Base-by-base conservation (phyloP, 768 basidiomycete species). In the Pleurotus platypus region DNA sequence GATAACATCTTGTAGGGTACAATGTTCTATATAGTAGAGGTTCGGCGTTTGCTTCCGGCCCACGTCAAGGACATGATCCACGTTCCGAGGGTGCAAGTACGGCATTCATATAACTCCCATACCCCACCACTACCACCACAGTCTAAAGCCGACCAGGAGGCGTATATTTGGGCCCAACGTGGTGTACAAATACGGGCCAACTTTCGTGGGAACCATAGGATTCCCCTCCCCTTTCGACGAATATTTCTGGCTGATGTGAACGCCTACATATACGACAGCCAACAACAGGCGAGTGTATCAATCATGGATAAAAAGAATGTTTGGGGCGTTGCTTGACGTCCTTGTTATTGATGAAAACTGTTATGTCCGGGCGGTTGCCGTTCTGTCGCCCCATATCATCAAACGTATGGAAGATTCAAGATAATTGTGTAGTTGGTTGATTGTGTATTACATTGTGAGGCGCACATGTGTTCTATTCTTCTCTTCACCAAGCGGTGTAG, bases 11-110 rank as follows among this genome's bases (percentile, higher is more conserved):
- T 13, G 15, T 53, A 38, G 51, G 51, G 51, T 53, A 53, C 49
- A 53, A 39, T 30, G 51, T 39, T 39, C 39, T n/a, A 53, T 53
- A 39, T 15, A 40, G 22, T 26, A 45, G 16, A 4, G 9, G 15
- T 15, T 53, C 51, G 51, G 51, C 38, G 39, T 39, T 39, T 35
- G 8, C 37, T 26, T 30, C 51, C 37, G 51, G 51, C 18, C 39
- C 51, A 53, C 51, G 39, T 53, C 51, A 53, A 53, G 35, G 51
- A 16, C 4, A 18, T 26, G 22, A 27, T 20, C 51, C 51, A 53
- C 51, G 51, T 53, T 53, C 51, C 51, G 51, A 53, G 51, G 30
- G 51, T 39, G 35, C 39, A 26, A 40, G 51, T 53, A 53, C 39
- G 35, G 39, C 38, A 15, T 53, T 42, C 39, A 42, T 53, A 20